A percentile compares a stretch with the other conserved stretches of the same genome.
Evolutionary conservation across 129 eudicot genomes (phyloP).

Genomic region (Tagetes patula): DNA sequence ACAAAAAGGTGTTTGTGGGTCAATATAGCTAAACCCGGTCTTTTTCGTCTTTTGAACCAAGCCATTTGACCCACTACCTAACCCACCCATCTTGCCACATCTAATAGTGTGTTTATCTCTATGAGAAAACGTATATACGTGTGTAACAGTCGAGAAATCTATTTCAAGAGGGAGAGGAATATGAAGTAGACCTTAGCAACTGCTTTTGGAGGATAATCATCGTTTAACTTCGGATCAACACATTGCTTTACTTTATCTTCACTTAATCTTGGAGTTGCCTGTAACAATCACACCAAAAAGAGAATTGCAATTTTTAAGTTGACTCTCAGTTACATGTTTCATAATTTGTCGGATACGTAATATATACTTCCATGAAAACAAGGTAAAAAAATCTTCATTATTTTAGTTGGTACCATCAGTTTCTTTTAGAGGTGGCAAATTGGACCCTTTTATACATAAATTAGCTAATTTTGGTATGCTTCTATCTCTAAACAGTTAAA

Average conservation of each 20-base stretch:
- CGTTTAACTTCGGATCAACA: conserved; percentile 79
- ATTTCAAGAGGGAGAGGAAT: background rate
- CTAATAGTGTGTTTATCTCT: background rate
- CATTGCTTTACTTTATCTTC: conserved; percentile 91
- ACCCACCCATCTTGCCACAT: background rate
- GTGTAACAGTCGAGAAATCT: background rate
- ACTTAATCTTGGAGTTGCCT: conserved; percentile 88
- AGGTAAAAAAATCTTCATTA: background rate
- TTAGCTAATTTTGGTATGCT: background rate
- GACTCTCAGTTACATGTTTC: background rate
- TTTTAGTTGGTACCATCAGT: background rate
- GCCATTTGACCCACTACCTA: background rate
- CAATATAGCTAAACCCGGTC: background rate
- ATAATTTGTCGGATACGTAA: background rate
- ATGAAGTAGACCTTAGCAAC: conserved; percentile 61
- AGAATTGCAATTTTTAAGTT: background rate
- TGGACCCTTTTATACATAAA: background rate
- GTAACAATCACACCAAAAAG: conserved; percentile 21
- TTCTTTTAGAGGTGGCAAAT: background rate
- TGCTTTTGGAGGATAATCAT: conserved; percentile 77
- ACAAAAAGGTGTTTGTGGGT: background rate
- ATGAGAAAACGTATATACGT: background rate
- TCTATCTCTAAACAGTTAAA: no score
- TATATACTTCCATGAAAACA: background rate
- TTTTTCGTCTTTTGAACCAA: background rate